phyloP scores from a whole-genome alignment of 1,284 basidiomycete genomes.

The Grifola frondosa region DNA sequence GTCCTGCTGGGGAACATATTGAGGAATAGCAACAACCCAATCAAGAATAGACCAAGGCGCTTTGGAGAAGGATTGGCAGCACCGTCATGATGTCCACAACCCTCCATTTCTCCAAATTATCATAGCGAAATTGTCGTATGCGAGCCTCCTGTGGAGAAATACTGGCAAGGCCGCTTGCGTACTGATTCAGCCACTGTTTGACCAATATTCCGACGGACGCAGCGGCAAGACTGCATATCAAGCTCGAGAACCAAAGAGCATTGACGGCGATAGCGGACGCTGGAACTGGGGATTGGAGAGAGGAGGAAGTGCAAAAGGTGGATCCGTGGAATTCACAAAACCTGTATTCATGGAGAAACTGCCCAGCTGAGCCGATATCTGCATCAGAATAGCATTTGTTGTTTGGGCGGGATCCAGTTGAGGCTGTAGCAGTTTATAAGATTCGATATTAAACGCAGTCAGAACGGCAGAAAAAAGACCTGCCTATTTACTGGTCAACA shows the following conservation, averaged over 20 bases:
- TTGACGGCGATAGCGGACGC: slow-evolving; percentile 17
- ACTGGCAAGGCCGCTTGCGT: slow-evolving; percentile 16
- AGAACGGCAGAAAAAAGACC: slow-evolving; percentile 7
- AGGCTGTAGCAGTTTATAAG: slow-evolving; percentile 3
- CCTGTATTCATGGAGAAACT: background rate
- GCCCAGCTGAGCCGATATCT: slow-evolving; percentile 1
- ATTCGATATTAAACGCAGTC: slow-evolving; percentile 8
- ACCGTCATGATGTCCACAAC: slow-evolving; percentile 26
- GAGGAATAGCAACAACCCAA: slow-evolving; percentile 24
- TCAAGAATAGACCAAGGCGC: slow-evolving; percentile 27
- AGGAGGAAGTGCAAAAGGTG: background rate
- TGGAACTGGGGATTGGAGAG: background rate
- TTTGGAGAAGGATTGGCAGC: slow-evolving; percentile 29
- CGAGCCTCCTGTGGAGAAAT: slow-evolving; percentile 17
- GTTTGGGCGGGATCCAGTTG: background rate
- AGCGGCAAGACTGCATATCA: slow-evolving; percentile 24
- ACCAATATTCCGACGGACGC: slow-evolving; percentile 22
- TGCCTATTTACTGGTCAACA: too few relatives aligned
- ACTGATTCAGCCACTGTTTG: slow-evolving; percentile 25
- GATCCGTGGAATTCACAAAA: background rate
- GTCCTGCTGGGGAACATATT: slow-evolving; percentile 18
- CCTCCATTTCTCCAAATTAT: slow-evolving; percentile 26
- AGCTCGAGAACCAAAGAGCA: slow-evolving; percentile 21
- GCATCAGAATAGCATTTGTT: slow-evolving; percentile 1
- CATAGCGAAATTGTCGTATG: slow-evolving; percentile 27